Conservation (phyloP, 2,329 filamentous ascomycete species). For the Diaporthe velutina region DNA sequence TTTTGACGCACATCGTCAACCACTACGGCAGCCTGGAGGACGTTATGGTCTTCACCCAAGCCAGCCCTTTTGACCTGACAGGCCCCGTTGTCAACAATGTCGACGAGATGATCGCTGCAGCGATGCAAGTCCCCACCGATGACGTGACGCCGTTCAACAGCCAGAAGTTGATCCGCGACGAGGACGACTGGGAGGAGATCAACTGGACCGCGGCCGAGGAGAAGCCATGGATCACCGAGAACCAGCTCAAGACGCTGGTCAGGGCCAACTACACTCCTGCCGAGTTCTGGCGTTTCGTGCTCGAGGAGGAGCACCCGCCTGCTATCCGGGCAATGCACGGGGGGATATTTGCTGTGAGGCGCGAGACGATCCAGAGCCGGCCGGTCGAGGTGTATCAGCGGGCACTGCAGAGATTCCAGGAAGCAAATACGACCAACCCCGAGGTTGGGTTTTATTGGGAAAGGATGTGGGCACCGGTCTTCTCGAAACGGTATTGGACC, state of each 20-base stretch:
- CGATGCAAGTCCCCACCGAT: constrained; percentile 16
- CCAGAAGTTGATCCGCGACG: constrained; percentile 31
- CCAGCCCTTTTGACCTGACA: constrained; percentile 37
- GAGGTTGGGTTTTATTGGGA: constrained; percentile 41
- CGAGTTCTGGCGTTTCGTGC: constrained; percentile 36
- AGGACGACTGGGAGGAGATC: constrained; percentile 37
- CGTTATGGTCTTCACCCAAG: constrained; percentile 40
- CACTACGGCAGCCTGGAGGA: constrained; percentile 39
- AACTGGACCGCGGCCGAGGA: constrained; percentile 38
- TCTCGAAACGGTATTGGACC: constrained; percentile 36
- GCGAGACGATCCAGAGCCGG: constrained; percentile 36
- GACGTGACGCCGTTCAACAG: constrained; percentile 41
- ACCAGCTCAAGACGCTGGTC: constrained; percentile 35
- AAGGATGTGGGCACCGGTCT: constrained; percentile 42
- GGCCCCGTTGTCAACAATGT: constrained; percentile 29
- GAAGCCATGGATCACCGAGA: constrained; percentile 39
- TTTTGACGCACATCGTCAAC: constrained; percentile 36
- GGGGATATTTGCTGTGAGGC: constrained; percentile 37
- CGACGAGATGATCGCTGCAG: constrained; percentile 35
- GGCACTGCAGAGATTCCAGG: constrained; percentile 37
- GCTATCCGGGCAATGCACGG: constrained; percentile 41
- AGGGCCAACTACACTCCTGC: constrained; percentile 37
- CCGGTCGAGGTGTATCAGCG: constrained; percentile 25
- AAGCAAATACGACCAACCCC: constrained; percentile 38
- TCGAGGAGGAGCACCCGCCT: constrained; percentile 36